Percentiles rank a stretch among this genome's conserved stretches.
Evolutionary conservation across 2,329 filamentous ascomycete species (phyloP).

Genomic region (Hymenoscyphus infarciens): DNA sequence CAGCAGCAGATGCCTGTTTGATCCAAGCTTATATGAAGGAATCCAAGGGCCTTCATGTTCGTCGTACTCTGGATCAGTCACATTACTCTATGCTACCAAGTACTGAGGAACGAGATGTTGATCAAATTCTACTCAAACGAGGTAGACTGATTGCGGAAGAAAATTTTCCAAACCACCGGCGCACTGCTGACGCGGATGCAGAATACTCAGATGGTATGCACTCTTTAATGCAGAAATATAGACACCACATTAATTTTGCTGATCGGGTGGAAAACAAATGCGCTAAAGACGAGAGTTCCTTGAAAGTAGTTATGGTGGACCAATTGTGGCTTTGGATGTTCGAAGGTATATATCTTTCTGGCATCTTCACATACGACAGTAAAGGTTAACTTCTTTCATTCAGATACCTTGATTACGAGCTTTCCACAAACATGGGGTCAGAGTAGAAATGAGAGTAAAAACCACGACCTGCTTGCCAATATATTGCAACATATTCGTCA

Average conservation of each 20-base stretch:
- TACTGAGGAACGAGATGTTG: slow-evolving; percentile 1
- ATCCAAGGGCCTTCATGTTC: slow-evolving; percentile 1
- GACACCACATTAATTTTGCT: too few species aligned
- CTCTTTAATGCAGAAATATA: too few species aligned
- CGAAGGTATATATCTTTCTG: neutral
- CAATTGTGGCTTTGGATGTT: neutral
- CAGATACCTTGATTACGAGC: neutral
- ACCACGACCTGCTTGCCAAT: neutral
- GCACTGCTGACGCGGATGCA: too few species aligned
- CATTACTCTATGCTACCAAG: slow-evolving; percentile 8
- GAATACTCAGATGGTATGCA: too few species aligned
- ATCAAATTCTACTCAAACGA: slow-evolving; percentile 6
- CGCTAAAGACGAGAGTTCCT: too few species aligned
- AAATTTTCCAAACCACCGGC: too few species aligned
- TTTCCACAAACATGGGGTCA: neutral
- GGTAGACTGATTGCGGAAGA: neutral
- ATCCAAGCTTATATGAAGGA: neutral
- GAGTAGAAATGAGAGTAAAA: neutral
- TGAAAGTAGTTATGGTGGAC: neutral
- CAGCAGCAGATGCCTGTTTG: neutral
- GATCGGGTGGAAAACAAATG: neutral
- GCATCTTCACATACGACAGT: neutral
- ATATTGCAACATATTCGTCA: neutral
- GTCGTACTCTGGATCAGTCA: slow-evolving; percentile 4
- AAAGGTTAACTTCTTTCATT: too few species aligned